Evolutionary conservation across 2,329 filamentous ascomycete species (phyloP).

Genomic region (Tricladium varicosporioides): DNA sequence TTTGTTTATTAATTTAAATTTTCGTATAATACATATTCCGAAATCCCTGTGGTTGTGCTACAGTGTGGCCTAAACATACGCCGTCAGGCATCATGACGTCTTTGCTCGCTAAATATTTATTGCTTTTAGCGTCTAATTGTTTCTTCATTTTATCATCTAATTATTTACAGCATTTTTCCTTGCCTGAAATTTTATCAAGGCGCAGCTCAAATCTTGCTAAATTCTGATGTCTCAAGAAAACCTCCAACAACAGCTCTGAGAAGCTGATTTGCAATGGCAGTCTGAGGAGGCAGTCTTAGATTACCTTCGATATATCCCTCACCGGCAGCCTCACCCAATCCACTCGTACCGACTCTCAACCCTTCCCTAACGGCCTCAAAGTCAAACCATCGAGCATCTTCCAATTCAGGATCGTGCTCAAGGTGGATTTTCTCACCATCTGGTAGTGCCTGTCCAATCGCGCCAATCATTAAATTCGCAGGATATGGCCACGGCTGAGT

Average conservation of each 20-base stretch:
- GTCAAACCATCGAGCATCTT: constrained; percentile 84
- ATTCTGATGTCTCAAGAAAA: constrained; percentile 49
- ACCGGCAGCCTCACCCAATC: constrained; percentile 62
- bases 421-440: constrained; percentile 78
- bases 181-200: not conserved
- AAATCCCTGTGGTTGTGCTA: no score
- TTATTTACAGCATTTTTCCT: not conserved
- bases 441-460: constrained; percentile 81
- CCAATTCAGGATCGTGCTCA: constrained; percentile 86
- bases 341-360: constrained; percentile 63
- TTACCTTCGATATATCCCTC: constrained; percentile 72
- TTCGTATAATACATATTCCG: no score
- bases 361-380: constrained; percentile 79
- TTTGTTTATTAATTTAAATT: no score
- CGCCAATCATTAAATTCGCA: constrained; percentile 80
- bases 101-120: no score
- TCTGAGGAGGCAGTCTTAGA: constrained; percentile 76
- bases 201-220: constrained; percentile 9
- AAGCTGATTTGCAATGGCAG: constrained; percentile 90
- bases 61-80: no score
- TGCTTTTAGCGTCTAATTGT: no score
- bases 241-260: constrained; percentile 77
- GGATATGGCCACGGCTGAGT: constrained; percentile 89
- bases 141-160: not conserved
- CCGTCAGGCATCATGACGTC: no score